Base-by-base conservation (phyloP, 192 early-diverging fungal species). In the Thoreauomyces humboldtii region DNA sequence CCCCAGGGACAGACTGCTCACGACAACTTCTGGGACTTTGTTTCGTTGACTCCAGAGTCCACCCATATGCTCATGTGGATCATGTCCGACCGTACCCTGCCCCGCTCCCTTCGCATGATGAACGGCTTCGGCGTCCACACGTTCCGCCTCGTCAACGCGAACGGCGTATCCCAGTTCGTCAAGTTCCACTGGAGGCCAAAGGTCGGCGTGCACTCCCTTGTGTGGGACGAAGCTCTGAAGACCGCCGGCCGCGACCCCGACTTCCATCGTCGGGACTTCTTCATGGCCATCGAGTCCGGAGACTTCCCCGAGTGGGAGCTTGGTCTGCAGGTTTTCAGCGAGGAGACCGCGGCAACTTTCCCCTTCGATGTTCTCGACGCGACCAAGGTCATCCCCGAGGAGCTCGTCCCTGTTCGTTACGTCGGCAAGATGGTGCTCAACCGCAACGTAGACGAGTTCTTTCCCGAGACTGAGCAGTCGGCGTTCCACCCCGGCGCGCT, bases 181-280 rank as follows among this genome's bases (percentile, higher is more conserved):
- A 93, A 93, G 80, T 91, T 89, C 86, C 91, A 93, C 78, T 90
- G 85, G 78, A 87, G 81, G 66, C 87, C 89, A 51, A 78, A 88
- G 66, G 86, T 87, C 66, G 92, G 92, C 31, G 81, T 87, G 77
- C 86, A 90, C 79, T 88, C 85, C 80, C 65, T 87, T 25, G 69
- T 71, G 24, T 78, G 73, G 35, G 84, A 80, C 46, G 82, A 91
- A 54, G 90, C 89, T 0, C 78, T 65, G 44, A 58, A 73, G 35
- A 57, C 89, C 21, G 78, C 78, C 42, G 77, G 80, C 28, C 67
- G 71, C 43, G 80, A 92, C 62, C 90, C 92, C 33, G 90, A 93
- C 74, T 89, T 82, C 44, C 72, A 78, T 43, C 86, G 84, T n/a
- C 79, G 81, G 38, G 92, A 93, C 67, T 75, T 93, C 61, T 93